Evolutionary conservation across 768 basidiomycete genomes (phyloP).

Genomic region (Rhodotorula graminis): DNA sequence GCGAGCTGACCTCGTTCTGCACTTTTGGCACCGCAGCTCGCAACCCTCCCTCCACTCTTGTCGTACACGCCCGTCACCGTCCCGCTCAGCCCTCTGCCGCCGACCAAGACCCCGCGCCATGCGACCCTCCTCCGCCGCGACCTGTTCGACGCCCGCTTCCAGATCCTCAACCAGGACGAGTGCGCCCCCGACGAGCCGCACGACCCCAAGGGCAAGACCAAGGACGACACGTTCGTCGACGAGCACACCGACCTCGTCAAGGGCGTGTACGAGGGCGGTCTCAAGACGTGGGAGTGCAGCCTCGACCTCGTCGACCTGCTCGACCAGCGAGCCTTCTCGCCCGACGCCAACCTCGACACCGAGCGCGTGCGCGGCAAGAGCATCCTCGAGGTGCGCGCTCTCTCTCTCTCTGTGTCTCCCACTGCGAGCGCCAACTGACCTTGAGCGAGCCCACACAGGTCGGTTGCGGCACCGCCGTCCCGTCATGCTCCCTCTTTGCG

Average conservation of each 20-base stretch:
- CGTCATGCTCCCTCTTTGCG: constrained; percentile 67
- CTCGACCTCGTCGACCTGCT: constrained; percentile 71
- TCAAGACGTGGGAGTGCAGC: constrained; percentile 98
- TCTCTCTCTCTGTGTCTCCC: neutral
- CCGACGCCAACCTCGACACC: constrained; percentile 40
- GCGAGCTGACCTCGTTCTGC: neutral
- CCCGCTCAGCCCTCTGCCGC: constrained; percentile 47
- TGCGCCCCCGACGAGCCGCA: constrained; percentile 41
- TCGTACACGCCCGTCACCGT: constrained; percentile 71
- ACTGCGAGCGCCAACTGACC: neutral
- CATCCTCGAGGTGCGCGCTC: constrained; percentile 65
- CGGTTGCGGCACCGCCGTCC: constrained; percentile 88
- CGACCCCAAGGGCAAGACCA: constrained; percentile 33
- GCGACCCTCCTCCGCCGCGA: constrained; percentile 66
- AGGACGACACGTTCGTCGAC: constrained; percentile 60
- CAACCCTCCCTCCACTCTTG: constrained; percentile 63
- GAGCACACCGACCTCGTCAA: constrained; percentile 84
- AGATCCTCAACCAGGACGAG: constrained; percentile 64
- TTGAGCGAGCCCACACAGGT: constrained; percentile 52
- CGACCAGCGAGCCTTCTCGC: constrained; percentile 39
- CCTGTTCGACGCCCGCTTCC: constrained; percentile 92
- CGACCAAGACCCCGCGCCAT: constrained; percentile 6
- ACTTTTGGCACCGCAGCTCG: constrained; percentile 54
- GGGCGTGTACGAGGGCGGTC: constrained; percentile 87
- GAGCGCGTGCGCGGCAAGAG: constrained; percentile 52